These are phyloP conservation scores for Penicillium bovifimosum DNA, from an alignment of 495 filamentous ascomycete genomes.

Conservation along the genomic window DNA sequence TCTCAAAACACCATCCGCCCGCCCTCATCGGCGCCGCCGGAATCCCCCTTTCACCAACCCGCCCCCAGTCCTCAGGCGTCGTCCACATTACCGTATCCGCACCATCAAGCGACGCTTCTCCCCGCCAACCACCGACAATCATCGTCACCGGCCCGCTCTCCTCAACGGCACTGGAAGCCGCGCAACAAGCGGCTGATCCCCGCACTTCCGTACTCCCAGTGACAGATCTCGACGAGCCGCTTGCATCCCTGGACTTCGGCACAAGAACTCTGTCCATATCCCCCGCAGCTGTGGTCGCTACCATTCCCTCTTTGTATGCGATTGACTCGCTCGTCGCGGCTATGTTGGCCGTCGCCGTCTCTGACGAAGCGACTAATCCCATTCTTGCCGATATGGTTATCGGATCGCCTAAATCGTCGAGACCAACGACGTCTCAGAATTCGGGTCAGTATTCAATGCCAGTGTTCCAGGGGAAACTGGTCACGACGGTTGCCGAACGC, in stretches of 20 bases:
- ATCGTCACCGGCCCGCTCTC: slow-evolving; percentile 37
- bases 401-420: slow-evolving; percentile 13
- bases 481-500: slow-evolving; percentile 39
- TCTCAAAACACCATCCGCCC: slow-evolving; percentile 50
- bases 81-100: slow-evolving; percentile 40
- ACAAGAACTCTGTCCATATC: slow-evolving; percentile 44
- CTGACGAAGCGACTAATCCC: slow-evolving; percentile 47
- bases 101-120: slow-evolving; percentile 22
- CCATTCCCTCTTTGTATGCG: slow-evolving; percentile 58
- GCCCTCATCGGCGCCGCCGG: slow-evolving; percentile 50
- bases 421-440: slow-evolving; percentile 4
- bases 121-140: slow-evolving; percentile 35
- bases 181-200: slow-evolving; percentile 36
- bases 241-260: slow-evolving; percentile 47
- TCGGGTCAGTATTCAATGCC: slow-evolving; percentile 1
- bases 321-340: slow-evolving; percentile 70
- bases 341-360: slow-evolving; percentile 61
- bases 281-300: slow-evolving; percentile 35
- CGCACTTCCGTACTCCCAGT: slow-evolving; percentile 41
- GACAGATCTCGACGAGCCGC: slow-evolving; percentile 38
- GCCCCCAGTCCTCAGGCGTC: slow-evolving; percentile 29
- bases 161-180: slow-evolving; percentile 31
- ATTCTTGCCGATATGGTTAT: slow-evolving; percentile 34
- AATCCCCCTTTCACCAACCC: slow-evolving; percentile 57
- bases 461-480: slow-evolving; percentile 27